Percentiles rank a stretch among this genome's conserved stretches.
Conservation (phyloP, 495 filamentous ascomycete genomes). For the Chaetomium fimeti region DNA sequence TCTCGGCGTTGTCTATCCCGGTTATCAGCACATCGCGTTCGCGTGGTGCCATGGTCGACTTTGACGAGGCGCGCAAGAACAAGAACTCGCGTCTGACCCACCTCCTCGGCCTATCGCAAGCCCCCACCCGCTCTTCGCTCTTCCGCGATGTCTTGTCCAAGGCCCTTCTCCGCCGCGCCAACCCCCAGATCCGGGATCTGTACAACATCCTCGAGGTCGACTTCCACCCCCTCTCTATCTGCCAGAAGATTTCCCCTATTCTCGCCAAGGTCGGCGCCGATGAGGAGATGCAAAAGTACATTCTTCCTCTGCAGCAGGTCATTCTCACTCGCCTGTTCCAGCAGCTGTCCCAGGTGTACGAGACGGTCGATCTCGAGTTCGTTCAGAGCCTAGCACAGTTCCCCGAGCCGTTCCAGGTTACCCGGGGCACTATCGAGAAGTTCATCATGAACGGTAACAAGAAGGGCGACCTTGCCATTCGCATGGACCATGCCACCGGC, state of each 20-base stretch:
- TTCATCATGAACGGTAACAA: constrained; percentile 99
- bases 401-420: constrained; percentile 94
- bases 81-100: constrained; percentile 97
- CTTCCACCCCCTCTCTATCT: constrained; percentile 97
- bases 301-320: constrained; percentile 92
- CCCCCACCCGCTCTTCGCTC: constrained; percentile 83
- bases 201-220: constrained; percentile 99
- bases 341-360: constrained; percentile 98
- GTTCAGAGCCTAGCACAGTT: constrained; percentile 93
- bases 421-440: constrained; percentile 90
- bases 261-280: constrained; percentile 90
- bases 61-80: constrained; percentile 96
- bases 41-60: constrained; percentile 90
- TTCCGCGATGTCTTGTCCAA: constrained; percentile 97
- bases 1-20: constrained; percentile 92
- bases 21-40: constrained; percentile 98
- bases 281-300: constrained; percentile 94
- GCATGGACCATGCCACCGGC: constrained; percentile 90
- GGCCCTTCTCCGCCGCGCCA: constrained; percentile 83
- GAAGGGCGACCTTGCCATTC: constrained; percentile 96
- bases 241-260: constrained; percentile 98
- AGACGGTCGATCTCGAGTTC: constrained; percentile 92
- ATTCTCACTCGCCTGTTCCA: constrained; percentile 98
- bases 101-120: constrained; percentile 84
- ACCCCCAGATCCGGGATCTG: constrained; percentile 89